phyloP scores from a whole-genome alignment of 2,329 filamentous ascomycete genomes.

The Hirsutella minnesotensis region DNA sequence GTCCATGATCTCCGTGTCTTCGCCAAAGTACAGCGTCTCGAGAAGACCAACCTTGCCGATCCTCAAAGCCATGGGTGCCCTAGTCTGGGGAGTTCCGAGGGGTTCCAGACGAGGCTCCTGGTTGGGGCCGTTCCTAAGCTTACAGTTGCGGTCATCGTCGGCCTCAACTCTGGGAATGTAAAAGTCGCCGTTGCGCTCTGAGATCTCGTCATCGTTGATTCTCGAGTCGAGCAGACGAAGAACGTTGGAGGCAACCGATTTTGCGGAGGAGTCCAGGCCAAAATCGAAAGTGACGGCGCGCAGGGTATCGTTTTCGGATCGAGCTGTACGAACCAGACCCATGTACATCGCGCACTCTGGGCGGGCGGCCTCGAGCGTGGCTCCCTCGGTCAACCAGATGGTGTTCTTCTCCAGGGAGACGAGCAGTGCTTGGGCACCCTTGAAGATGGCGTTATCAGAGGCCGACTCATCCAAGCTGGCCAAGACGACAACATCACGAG shows the following conservation, averaged over 20 bases:
- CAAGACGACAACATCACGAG: constrained; percentile 10
- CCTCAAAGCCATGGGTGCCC: constrained; percentile 6
- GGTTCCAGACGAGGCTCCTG: constrained; percentile 11
- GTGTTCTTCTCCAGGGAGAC: constrained; percentile 9
- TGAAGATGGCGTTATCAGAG: constrained; percentile 7
- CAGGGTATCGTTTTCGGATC: constrained; percentile 8
- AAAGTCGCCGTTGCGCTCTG: constrained; percentile 11
- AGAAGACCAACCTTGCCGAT: constrained; percentile 13
- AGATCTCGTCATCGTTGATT: constrained; percentile 11
- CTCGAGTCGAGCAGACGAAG: constrained; percentile 8
- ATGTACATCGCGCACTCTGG: constrained; percentile 9
- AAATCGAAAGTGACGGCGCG: constrained; percentile 9
- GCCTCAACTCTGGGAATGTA: constrained; percentile 12
- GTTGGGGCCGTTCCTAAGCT: constrained; percentile 11
- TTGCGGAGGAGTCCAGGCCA: constrained; percentile 4
- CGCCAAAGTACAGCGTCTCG: constrained; percentile 15
- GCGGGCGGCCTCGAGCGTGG: constrained; percentile 5
- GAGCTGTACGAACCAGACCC: constrained; percentile 7
- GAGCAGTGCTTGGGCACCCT: constrained; percentile 10
- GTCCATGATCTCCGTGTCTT: constrained; percentile 10
- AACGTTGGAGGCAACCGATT: constrained; percentile 6
- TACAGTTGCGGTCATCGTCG: constrained; percentile 12
- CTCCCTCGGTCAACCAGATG: constrained; percentile 8
- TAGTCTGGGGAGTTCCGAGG: constrained; percentile 4
- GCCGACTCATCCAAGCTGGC: constrained; percentile 9